Base-by-base conservation (phyloP, 2,329 filamentous ascomycete species). In the Beauveria rudraprayagi region DNA sequence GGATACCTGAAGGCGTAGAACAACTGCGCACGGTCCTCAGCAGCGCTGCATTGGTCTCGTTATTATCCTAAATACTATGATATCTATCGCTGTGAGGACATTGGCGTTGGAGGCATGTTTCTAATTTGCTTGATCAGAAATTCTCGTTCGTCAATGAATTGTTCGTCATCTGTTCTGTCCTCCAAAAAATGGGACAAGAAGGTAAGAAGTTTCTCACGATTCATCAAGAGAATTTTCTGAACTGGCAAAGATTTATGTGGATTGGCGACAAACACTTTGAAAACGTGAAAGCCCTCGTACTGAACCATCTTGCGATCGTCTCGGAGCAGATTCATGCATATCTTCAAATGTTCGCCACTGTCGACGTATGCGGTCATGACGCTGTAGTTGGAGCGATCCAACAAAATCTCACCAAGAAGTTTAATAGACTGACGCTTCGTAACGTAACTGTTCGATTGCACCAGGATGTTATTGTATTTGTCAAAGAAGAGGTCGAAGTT, bases 211-310 rank as follows among this genome's bases (percentile, higher is more conserved):
- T 93, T 90, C 65, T 97, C 92, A 62, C 92, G 86, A 72, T 99
- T 99, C 84, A 96, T 97, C 67, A 97, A 87, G 65, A 99, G 78
- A 70, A 99, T 96, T 72, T 93, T 91, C 72, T 96, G 92, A 54
- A 99, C 94, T 40, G 92, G 91, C 63, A 93, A 81, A n/a, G 91
- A 96, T 77, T 99, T 99, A 79, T 97, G 92, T 8, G 94, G 94
- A 72, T 99, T 99, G 63, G 94, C 94, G 59, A 97, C 94, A 75
- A 99, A 99, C 64, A 99, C 93, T 80, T 99, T 99, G 83, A 99
- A 99, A 47, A 99, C 93, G 72, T 99, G 94, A 73, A 99, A 99
- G 8, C 92, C 94, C 74, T 99, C 94, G 73, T 99, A 99, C 75
- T 97, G 94, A 64, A 99, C 94, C 92, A 99, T 99, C 75, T 96